Conservation (phyloP, 257 asterid species). For the Rehmannia glutinosa region DNA sequence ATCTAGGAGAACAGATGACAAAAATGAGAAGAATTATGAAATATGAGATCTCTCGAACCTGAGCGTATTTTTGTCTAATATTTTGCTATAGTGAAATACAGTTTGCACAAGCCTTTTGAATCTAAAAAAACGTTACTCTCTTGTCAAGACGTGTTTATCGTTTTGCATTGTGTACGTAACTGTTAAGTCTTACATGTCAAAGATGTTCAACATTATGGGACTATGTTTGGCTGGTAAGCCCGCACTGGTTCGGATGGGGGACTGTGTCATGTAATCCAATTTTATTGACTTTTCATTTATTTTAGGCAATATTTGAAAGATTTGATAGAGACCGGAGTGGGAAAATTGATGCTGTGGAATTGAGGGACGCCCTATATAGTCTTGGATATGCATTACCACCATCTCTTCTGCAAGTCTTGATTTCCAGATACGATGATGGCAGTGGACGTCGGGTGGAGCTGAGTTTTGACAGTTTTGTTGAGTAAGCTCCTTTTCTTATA, state of each 20-base stretch:
- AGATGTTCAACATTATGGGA: no score
- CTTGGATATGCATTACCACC: conserved; percentile 80
- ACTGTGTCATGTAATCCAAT: background rate
- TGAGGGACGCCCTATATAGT: conserved; percentile 70
- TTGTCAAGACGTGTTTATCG: no score
- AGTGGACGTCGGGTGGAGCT: conserved; percentile 57
- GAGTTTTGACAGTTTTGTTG: conserved; percentile 71
- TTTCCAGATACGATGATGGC: conserved; percentile 74
- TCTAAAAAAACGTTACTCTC: no score
- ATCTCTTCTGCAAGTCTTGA: conserved; percentile 64
- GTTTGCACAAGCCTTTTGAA: background rate
- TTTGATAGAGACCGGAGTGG: conserved; percentile 84
- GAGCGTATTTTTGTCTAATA: background rate
- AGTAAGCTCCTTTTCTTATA: conserved; percentile 44
- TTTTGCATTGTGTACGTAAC: no score
- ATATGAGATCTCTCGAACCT: background rate
- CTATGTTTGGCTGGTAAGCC: no score
- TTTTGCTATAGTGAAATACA: background rate
- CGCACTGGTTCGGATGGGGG: no score
- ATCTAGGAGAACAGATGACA: background rate
- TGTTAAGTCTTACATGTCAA: no score
- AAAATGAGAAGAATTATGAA: background rate
- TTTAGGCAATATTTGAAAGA: conserved; percentile 67
- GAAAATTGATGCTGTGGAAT: conserved; percentile 66
- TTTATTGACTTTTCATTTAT: background rate